These are phyloP conservation scores for Verticillium longisporum DNA, from an alignment of 2,329 filamentous ascomycete genomes.

Conservation along the genomic window DNA sequence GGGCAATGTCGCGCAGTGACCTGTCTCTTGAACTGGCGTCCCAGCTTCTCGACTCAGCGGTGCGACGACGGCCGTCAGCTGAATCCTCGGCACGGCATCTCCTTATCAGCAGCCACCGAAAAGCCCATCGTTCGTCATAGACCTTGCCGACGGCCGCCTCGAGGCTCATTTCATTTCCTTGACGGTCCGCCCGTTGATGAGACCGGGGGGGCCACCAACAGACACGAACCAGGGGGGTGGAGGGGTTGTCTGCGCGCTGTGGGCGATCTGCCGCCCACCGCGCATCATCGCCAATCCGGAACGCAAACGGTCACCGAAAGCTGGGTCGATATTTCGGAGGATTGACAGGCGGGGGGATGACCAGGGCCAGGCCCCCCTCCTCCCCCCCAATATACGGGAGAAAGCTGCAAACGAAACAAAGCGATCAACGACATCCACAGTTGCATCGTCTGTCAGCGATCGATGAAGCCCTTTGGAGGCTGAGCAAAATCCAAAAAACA, in stretches of 20 bases:
- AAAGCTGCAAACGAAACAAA: neutral
- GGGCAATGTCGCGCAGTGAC: neutral
- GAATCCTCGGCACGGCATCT: neutral
- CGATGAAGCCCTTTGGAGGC: neutral
- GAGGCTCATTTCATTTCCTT: neutral
- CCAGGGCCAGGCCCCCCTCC: neutral
- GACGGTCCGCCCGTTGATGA: neutral
- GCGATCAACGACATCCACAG: neutral
- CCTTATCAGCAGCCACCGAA: neutral
- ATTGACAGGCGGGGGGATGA: neutral
- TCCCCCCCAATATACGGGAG: no score
- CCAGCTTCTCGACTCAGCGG: neutral
- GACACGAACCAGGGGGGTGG: neutral
- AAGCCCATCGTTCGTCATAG: neutral
- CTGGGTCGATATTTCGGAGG: neutral
- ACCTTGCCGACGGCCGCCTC: neutral
- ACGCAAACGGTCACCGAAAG: neutral
- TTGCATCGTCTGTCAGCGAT: neutral
- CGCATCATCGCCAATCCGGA: neutral
- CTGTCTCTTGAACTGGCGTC: neutral
- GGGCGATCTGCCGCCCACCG: slow-evolving; percentile 5
- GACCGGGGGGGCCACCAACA: neutral
- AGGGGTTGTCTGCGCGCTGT: slow-evolving; percentile 1
- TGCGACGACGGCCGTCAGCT: neutral
- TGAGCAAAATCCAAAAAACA: no score